Percentiles rank a stretch among this genome's conserved stretches.
These are phyloP conservation scores for Coleophoma eucalyptorum DNA, from an alignment of 2,329 filamentous ascomycete genomes.

Conservation along the genomic window DNA sequence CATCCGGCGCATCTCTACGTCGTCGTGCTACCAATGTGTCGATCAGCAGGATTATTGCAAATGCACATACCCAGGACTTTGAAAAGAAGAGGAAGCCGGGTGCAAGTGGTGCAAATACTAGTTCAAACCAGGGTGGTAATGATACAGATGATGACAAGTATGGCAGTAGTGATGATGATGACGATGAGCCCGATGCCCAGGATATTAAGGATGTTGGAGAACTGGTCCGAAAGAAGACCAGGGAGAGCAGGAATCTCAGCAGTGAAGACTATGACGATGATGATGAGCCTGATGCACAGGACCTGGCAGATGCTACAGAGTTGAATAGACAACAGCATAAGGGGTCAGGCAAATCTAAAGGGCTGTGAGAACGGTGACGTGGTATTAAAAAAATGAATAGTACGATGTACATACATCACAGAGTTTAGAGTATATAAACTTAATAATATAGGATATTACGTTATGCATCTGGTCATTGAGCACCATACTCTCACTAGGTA, in stretches of 20 bases:
- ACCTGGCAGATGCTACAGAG: too few species aligned
- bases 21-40: slow-evolving; percentile 11
- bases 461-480: too few species aligned
- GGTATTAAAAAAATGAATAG: too few species aligned
- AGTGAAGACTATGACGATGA: not conserved
- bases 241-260: too few species aligned
- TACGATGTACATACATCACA: too few species aligned
- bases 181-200: slow-evolving; percentile 13
- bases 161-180: slow-evolving; percentile 12
- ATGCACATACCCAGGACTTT: slow-evolving; percentile 89
- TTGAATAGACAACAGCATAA: too few species aligned
- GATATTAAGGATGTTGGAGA: slow-evolving; percentile 17
- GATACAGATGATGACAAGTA: slow-evolving; percentile 13
- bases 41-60: slow-evolving; percentile 67
- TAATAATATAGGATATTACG: too few species aligned
- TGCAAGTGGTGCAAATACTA: slow-evolving; percentile 5
- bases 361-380: too few species aligned
- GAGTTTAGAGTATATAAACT: too few species aligned
- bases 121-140: slow-evolving; percentile 2
- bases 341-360: too few species aligned
- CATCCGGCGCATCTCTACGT: slow-evolving; percentile 4
- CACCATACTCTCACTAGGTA: too few species aligned
- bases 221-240: slow-evolving; percentile 9
- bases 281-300: not conserved
- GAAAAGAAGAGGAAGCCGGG: slow-evolving; percentile 63